Conservation (phyloP, 108 stramenopile species). For the Nitzschia palea region DNA sequence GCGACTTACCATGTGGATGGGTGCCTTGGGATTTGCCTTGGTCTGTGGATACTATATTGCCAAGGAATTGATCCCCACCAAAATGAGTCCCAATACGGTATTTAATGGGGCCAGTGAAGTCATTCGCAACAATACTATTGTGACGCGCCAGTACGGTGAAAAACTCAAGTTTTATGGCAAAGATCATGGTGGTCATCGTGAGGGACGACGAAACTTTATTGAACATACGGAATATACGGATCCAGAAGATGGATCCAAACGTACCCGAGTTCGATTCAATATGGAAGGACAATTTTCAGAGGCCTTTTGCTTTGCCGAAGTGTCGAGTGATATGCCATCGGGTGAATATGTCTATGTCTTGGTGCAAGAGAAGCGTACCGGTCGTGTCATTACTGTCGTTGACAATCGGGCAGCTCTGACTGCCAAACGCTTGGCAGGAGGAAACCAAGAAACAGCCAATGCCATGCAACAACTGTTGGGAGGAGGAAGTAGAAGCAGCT, state of each 20-base stretch:
- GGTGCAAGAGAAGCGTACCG: slow-evolving; percentile 91
- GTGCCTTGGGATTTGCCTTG: slow-evolving; percentile 64
- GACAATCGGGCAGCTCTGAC: slow-evolving; percentile 78
- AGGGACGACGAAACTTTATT: slow-evolving; percentile 94
- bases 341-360: slow-evolving; percentile 94
- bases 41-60: slow-evolving; percentile 86
- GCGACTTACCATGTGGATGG: slow-evolving; percentile 78
- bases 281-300: slow-evolving; percentile 85
- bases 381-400: slow-evolving; percentile 68
- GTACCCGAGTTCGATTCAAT: slow-evolving; percentile 91
- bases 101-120: slow-evolving; percentile 68
- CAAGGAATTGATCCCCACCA: slow-evolving; percentile 58
- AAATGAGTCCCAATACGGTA: slow-evolving; percentile 90
- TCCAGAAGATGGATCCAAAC: slow-evolving; percentile 83
- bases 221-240: slow-evolving; percentile 88
- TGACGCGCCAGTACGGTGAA: slow-evolving; percentile 82
- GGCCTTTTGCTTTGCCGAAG: slow-evolving; percentile 90
- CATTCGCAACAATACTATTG: slow-evolving; percentile 64
- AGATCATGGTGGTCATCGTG: slow-evolving; percentile 92
- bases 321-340: slow-evolving; percentile 67
- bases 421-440: slow-evolving; percentile 67
- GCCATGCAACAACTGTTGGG: slow-evolving; percentile 53
- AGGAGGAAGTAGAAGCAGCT: slow-evolving; percentile 20
- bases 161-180: slow-evolving; percentile 91
- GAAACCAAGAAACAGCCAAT: slow-evolving; percentile 48